Base-by-base conservation (phyloP, 495 filamentous ascomycete genomes). In the Pyronema omphalodes region DNA sequence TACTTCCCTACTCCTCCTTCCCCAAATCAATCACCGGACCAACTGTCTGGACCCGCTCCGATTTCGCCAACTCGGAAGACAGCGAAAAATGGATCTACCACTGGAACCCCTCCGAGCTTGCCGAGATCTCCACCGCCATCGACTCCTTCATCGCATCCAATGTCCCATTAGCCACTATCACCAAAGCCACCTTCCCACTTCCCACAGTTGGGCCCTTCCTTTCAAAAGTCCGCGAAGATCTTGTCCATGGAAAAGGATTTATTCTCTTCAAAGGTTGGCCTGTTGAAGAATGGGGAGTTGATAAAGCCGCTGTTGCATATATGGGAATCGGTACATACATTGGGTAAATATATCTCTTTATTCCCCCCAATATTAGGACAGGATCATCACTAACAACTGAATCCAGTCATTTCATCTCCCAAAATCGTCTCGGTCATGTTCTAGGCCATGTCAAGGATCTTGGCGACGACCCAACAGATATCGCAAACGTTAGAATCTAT, bases 401-500 rank as follows among this genome's bases (percentile, higher is more conserved):
- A 6, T 5, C 15, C 15, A 53, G 51, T 37, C 87, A 93, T 68
- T 85, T 88, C 54, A 74, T 88, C 37, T 83, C 78, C 39, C 87
- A 94, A 63, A 94, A 94, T 69, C 77, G 79, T 7, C 76, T 76
- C 43, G 87, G 87, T n/a, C 87, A 93, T 66, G 83, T 93, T 11
- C 73, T 94, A 8, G 87, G 87, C 2, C 87, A 94, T 66, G 87
- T 93, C 64, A 87, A 93, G 68, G 84, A 93, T 68, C 73, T 93
- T 3, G 83, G 85, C 39, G 87, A 89, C 55, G 84, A 94, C 67
- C 69, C 82, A 33, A 80, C 74, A 8, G 75, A 84, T 67, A 89
- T 83, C 57, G 82, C 93, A 66, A 76, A 76, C 52, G 86, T 93
- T 17, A 76, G 87, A 43, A 93, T 93, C 64, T 93, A 93, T 68